Evolutionary conservation across 495 filamentous ascomycete genomes (phyloP), one percentile per base, ranked within the genome.

Genomic region (Penicillium paxilli): DNA sequence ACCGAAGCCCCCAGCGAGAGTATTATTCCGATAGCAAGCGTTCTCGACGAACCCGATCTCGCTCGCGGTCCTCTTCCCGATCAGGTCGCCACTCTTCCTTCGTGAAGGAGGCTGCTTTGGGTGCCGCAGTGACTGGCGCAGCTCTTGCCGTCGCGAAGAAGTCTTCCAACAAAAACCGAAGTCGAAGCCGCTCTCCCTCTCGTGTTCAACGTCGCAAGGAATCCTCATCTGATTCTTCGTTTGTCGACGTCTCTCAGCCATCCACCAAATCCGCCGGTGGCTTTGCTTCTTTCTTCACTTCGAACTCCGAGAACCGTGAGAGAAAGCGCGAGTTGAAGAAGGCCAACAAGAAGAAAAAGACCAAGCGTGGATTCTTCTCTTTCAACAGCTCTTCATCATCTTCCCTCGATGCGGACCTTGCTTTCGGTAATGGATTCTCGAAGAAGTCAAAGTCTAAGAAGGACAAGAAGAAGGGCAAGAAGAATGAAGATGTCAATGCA

Each of bases 331-430:
- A 64, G 10, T 61, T 67, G 19, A 79, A 77, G 50, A 74, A 73
- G 60, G 54, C 64, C 3, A 68, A 14, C 20, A 42, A 23, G 19
- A 42, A 42, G 20, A 42, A 42, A 20, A 42, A 42, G 40, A 23
- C 35, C n/a, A 38, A 23, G 40, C 40, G 67, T 28, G 78, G 83
- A 22, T 82, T 88, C 58, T 87, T 87, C 68, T 79, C 71, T 41
- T 83, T 86, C 59, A 75, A 76, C 25, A 83, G 83, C 57, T 78
- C 72, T 1, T 87, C 84, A 5, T 81, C 81, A 2, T 85, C 83
- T 0, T 85, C 84, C 1, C 71, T 82, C 8, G 82, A 83, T 60
- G 67, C 69, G 19, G 81, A 80, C 54, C 67, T 86, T 16, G 79
- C 77, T 0, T 85, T 81, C 59, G 68, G 73, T 14, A 64, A 45